Conservation (phyloP, 2,329 filamentous ascomycete genomes). For the Ophiostoma montium region DNA sequence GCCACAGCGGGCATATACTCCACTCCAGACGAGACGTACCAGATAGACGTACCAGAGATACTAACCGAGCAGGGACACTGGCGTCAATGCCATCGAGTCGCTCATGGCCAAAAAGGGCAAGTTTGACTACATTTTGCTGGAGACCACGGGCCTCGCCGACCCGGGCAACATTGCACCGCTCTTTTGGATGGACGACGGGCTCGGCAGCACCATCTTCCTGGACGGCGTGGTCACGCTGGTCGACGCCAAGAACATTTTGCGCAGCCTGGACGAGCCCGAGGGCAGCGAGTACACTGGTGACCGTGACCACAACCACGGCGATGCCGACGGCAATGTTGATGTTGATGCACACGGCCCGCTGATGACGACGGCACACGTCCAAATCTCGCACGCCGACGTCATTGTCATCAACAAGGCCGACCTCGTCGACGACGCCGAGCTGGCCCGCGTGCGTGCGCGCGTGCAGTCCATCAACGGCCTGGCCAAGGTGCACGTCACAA, state of each 20-base stretch:
- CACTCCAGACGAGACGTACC: no score
- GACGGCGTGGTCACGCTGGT: conserved; percentile 94
- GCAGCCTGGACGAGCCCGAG: conserved; percentile 60
- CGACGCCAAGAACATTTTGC: conserved; percentile 84
- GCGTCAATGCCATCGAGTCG: conserved; percentile 88
- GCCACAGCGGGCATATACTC: no score
- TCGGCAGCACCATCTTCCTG: conserved; percentile 89
- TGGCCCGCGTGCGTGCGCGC: conserved; percentile 54
- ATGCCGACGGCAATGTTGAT: conserved; percentile 18
- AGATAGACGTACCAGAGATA: no score
- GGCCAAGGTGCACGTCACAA: conserved; percentile 70
- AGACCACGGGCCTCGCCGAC: conserved; percentile 90
- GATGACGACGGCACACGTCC: conserved; percentile 84
- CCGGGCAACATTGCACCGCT: conserved; percentile 89
- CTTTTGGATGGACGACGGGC: conserved; percentile 95
- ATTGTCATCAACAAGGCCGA: conserved; percentile 91
- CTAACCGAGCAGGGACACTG: conserved; percentile 51
- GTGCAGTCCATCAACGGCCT: conserved; percentile 80
- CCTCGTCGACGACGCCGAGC: conserved; percentile 55
- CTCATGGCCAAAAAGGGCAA: conserved; percentile 86
- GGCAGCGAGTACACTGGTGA: conserved; percentile 38
- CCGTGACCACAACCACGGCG: conserved; percentile 8
- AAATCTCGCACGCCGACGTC: conserved; percentile 94
- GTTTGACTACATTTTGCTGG: conserved; percentile 95
- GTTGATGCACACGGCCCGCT: conserved; percentile 46